Evolutionary conservation across 2,329 filamentous ascomycete genomes (phyloP), one percentile per base, ranked within the genome.

Genomic region (Colletotrichum euphorbiae): DNA sequence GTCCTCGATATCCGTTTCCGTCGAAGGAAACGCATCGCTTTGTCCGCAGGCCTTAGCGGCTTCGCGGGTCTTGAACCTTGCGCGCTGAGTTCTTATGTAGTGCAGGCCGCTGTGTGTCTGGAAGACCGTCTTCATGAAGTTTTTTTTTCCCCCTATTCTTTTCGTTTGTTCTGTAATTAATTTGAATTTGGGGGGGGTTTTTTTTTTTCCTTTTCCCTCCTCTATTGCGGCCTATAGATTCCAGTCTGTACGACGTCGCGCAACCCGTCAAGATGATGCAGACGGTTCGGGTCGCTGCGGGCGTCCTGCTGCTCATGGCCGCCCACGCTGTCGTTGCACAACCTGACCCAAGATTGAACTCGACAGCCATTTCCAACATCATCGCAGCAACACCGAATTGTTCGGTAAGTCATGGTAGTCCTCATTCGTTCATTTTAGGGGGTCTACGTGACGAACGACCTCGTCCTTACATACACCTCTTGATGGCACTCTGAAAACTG

Each of bases 321-420:
- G 36, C 40, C 4, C 38, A 36, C 7, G 24, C 48, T 38, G 31
- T 40, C 17, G 31, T 40, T 11, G 57, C 45, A 9, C 43, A 19
- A 15, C 21, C 40, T 31, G 19, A 4, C n/a, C 5, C 56, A 3
- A 28, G 11, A 19, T 48, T 45, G 21, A 46, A 48, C 50, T 46
- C 48, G 19, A 33, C 62, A 13, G 40, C 33, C 15, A 52, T 40
- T 11, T 56, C 33, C 1, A 24, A 15, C 3, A 17, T 67, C 5
- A 36, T 70, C 3, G 52, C 66, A 1, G 38, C 45, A 8, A 58
- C 67, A 4, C 69, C 69, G 2, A 21, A 6, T 2, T 70, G 69
- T 17, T 57, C 69, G 2, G 69, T 70, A 42, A 60, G 69, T 36
- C 36, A 12, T 3, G 8, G 9, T 12, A 8, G 28, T 2, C 4